Conservation (phyloP, 1,284 basidiomycete genomes). For the Pseudozyma sp. region DNA sequence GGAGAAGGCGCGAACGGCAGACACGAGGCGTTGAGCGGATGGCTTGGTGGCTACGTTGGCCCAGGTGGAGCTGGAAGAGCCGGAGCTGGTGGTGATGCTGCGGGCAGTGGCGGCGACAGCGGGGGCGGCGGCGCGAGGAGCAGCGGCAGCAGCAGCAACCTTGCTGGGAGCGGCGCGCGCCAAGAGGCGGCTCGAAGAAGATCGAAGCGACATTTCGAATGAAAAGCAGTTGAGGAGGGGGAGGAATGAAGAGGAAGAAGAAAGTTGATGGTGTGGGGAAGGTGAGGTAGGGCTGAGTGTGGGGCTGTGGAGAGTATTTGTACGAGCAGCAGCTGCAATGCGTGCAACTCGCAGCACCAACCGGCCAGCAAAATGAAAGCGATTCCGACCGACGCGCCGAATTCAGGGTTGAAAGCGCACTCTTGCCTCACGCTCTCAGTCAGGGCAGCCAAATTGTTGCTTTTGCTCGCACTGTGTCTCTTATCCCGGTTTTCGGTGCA, state of each 20-base stretch:
- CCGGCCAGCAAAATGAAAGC: neutral
- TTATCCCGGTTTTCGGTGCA: slow-evolving; percentile 3
- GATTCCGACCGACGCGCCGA: neutral
- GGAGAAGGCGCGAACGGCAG: slow-evolving; percentile 47
- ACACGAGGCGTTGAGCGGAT: slow-evolving; percentile 25
- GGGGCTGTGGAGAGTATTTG: slow-evolving; percentile 1
- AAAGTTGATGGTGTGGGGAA: neutral
- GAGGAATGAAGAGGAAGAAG: neutral
- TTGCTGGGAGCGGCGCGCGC: slow-evolving; percentile 23
- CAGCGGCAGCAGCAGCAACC: slow-evolving; percentile 4
- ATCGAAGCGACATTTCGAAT: slow-evolving; percentile 35
- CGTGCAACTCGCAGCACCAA: neutral
- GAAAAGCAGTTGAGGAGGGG: neutral
- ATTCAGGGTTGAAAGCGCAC: slow-evolving; percentile 1
- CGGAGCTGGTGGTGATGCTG: slow-evolving; percentile 12
- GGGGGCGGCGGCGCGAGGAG: slow-evolving; percentile 7
- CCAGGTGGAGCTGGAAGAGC: slow-evolving; percentile 10
- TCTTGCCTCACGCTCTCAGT: neutral
- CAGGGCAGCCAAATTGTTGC: neutral
- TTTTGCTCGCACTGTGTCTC: neutral
- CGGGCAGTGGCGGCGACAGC: slow-evolving; percentile 26
- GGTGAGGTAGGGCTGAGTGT: neutral
- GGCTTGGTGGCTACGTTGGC: slow-evolving; percentile 23
- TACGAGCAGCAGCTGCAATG: neutral
- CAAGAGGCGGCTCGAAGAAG: slow-evolving; percentile 36